These are phyloP conservation scores for Globisporangium radiosum DNA, from an alignment of 352 stramenopile species.

Conservation along the genomic window DNA sequence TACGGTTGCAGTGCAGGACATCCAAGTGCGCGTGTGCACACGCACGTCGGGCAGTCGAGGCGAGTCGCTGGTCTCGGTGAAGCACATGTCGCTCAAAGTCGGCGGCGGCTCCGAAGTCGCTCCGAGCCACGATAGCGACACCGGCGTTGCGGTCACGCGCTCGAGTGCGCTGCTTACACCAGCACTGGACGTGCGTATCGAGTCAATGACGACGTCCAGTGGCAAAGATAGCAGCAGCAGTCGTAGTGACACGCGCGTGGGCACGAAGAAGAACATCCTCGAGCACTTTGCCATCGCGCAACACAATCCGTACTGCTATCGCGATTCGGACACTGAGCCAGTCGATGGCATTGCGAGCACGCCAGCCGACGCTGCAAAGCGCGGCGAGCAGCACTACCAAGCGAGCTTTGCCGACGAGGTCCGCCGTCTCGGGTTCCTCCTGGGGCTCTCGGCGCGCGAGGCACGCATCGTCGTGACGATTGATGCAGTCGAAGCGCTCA, in stretches of 20 bases:
- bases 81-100: slow-evolving; percentile 41
- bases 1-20: slow-evolving; percentile 37
- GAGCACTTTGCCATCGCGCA: slow-evolving; percentile 68
- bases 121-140: slow-evolving; percentile 20
- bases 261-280: slow-evolving; percentile 56
- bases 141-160: neutral
- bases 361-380: slow-evolving; percentile 12
- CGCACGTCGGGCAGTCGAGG: slow-evolving; percentile 55
- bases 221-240: neutral
- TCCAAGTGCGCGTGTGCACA: slow-evolving; percentile 64
- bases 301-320: slow-evolving; percentile 68
- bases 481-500: slow-evolving; percentile 43
- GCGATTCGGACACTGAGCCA: slow-evolving; percentile 31
- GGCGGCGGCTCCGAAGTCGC: slow-evolving; percentile 27
- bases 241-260: slow-evolving; percentile 5
- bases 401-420: slow-evolving; percentile 47
- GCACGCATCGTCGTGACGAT: slow-evolving; percentile 57
- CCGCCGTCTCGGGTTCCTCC: slow-evolving; percentile 38
- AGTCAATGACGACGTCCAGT: neutral
- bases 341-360: slow-evolving; percentile 3
- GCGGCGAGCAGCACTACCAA: slow-evolving; percentile 9
- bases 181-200: neutral
- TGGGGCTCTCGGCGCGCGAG: slow-evolving; percentile 50
- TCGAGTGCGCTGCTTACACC: neutral
- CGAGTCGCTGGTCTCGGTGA: slow-evolving; percentile 54